phyloP scores from a whole-genome alignment of 306 rosid species.

The Lathyrus sativus region DNA sequence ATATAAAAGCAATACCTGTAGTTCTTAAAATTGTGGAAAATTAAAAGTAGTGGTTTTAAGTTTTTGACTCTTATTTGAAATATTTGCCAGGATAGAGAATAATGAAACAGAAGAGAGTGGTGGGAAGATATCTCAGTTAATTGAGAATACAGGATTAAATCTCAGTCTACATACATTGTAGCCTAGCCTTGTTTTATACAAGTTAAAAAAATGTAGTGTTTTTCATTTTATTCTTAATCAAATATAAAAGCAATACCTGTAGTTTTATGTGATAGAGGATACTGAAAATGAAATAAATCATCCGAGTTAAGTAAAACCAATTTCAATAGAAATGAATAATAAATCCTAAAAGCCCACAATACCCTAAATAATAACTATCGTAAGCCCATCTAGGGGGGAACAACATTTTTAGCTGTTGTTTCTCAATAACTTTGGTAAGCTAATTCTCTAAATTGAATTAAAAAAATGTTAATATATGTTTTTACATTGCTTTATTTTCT shows the following conservation, averaged over 20 bases:
- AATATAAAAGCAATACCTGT: slow-evolving; percentile 6
- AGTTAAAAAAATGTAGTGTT: not conserved
- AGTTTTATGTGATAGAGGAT: not conserved
- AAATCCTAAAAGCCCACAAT: slow-evolving; percentile 15
- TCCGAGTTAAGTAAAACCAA: not conserved
- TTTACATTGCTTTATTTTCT: not conserved
- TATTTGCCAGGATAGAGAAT: slow-evolving; percentile 18
- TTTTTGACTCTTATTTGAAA: slow-evolving; percentile 19
- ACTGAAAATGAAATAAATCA: not conserved
- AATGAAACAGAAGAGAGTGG: no score
- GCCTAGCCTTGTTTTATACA: not conserved
- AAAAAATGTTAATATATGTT: not conserved
- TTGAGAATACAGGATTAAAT: not conserved
- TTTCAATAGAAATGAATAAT: slow-evolving; percentile 3
- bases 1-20: slow-evolving; percentile 4
- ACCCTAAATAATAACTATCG: not conserved
- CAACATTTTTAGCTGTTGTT: not conserved
- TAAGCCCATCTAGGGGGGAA: not conserved
- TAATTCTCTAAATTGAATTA: not conserved
- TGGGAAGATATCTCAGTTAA: no score
- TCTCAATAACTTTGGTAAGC: not conserved
- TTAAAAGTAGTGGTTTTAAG: slow-evolving; percentile 13
- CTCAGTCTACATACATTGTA: slow-evolving; percentile 14
- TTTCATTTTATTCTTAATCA: slow-evolving; percentile 24
- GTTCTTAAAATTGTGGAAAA: not conserved